phyloP scores from a whole-genome alignment of 2,329 filamentous ascomycete species.

The Fusarium brevicatenulatum region DNA sequence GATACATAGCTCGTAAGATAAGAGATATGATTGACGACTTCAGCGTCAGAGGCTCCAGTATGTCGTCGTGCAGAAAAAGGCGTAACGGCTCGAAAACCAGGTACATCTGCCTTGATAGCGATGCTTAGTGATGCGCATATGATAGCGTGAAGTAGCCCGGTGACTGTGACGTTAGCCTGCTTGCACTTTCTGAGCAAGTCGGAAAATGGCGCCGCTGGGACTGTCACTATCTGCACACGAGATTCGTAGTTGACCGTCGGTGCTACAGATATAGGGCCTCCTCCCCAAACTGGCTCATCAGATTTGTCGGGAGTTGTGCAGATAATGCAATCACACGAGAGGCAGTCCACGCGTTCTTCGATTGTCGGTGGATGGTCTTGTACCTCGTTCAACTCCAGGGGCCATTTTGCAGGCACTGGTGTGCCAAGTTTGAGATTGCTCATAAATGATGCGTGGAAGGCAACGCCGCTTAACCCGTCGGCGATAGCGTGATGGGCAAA shows the following conservation, averaged over 20 bases:
- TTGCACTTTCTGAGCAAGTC: neutral
- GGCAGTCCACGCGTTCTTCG: neutral
- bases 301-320: neutral
- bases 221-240: neutral
- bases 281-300: neutral
- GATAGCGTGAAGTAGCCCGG: neutral
- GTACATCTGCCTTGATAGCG: accelerated
- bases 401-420: neutral
- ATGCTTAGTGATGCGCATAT: neutral
- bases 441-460: constrained; percentile 15
- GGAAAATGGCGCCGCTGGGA: neutral
- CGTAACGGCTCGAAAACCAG: neutral
- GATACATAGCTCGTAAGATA: neutral
- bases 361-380: neutral
- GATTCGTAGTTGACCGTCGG: neutral
- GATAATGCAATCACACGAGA: neutral
- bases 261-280: neutral
- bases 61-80: constrained; percentile 9
- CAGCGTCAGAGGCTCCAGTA: neutral
- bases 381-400: neutral
- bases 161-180: neutral
- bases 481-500: constrained; percentile 22
- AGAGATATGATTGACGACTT: constrained; percentile 21
- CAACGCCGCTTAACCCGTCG: constrained; percentile 15
- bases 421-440: neutral